These are phyloP conservation scores for Oryza glaberrima DNA, from an alignment of 176 grass and related monocot genomes.

Conservation along the genomic window DNA sequence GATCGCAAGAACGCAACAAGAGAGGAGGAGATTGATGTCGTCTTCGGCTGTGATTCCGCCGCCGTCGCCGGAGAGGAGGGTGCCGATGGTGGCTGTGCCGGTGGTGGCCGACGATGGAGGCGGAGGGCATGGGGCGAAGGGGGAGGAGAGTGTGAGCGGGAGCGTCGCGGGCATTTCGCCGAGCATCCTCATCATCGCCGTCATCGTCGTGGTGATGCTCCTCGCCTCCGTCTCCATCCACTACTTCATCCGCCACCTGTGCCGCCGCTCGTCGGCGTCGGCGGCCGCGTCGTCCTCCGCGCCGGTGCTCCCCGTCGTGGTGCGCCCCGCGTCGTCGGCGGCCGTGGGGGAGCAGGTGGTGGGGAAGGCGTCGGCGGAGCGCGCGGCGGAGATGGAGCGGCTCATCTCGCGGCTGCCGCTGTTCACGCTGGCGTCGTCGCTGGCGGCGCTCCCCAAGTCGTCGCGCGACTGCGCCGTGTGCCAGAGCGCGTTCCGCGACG, in stretches of 20 bases:
- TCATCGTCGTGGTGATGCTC: conserved; percentile 66
- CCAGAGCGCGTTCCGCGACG: conserved; percentile 60
- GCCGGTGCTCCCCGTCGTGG: conserved; percentile 51
- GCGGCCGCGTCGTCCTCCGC: neutral
- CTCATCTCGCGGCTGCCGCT: conserved; percentile 76
- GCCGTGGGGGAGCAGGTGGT: conserved; percentile 14
- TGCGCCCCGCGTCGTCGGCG: neutral
- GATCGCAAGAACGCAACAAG: neutral
- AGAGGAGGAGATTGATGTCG: conserved; percentile 35
- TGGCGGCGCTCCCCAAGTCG: conserved; percentile 63
- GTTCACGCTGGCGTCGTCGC: conserved; percentile 69
- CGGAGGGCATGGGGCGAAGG: conserved; percentile 22
- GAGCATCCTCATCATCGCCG: conserved; percentile 65
- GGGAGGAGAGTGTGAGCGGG: conserved; percentile 23
- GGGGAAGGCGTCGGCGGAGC: conserved; percentile 41
- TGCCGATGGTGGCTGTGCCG: conserved; percentile 41
- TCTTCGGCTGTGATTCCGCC: conserved; percentile 19
- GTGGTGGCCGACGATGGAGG: conserved; percentile 36
- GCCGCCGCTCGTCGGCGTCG: neutral
- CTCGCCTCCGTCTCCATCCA: conserved; percentile 58
- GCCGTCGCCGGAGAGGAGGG: conserved; percentile 35
- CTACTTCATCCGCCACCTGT: conserved; percentile 59
- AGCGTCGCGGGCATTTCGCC: conserved; percentile 57
- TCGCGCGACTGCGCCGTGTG: conserved; percentile 86
- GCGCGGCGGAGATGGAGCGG: conserved; percentile 36